Conservation (phyloP, 2,329 filamentous ascomycete species). For the Aotearoamyces nothofagi region DNA sequence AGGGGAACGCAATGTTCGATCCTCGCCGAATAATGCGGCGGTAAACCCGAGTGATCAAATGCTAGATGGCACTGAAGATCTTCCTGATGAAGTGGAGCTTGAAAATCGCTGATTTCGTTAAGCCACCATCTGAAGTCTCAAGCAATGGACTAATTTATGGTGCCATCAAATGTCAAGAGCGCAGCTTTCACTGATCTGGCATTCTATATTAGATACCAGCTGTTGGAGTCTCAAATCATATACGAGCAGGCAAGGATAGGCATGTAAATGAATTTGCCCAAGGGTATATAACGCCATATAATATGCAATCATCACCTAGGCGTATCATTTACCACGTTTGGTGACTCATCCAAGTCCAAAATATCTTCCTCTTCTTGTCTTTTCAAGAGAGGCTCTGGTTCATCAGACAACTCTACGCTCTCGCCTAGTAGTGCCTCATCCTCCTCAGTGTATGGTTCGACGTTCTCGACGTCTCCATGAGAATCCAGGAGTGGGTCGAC, state of each 20-base stretch:
- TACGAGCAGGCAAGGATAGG: neutral
- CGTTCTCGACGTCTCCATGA: neutral
- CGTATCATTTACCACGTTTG: neutral
- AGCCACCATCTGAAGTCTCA: too few species aligned
- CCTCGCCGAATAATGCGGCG: slow-evolving; percentile 14
- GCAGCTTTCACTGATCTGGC: too few species aligned
- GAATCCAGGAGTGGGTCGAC: slow-evolving; percentile 1
- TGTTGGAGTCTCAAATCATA: too few species aligned
- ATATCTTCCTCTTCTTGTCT: slow-evolving; percentile 3
- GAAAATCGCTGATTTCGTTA: slow-evolving; percentile 17
- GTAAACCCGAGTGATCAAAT: slow-evolving; percentile 22
- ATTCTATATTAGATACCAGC: too few species aligned
- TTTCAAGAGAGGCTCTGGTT: slow-evolving; percentile 1
- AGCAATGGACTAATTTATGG: too few species aligned
- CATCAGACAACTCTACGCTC: slow-evolving; percentile 3
- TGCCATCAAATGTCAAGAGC: too few species aligned
- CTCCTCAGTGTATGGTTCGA: neutral
- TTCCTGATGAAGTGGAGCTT: slow-evolving; percentile 28
- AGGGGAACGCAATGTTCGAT: slow-evolving; percentile 21
- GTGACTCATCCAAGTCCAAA: slow-evolving; percentile 3
- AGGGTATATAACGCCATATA: slow-evolving; percentile 3
- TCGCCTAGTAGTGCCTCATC: slow-evolving; percentile 3
- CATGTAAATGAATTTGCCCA: slow-evolving; percentile 1
- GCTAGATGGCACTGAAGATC: slow-evolving; percentile 34
- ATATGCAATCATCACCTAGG: slow-evolving; percentile 1